These are phyloP conservation scores for Daldinia caldariorum DNA, from an alignment of 495 filamentous ascomycete genomes.

Conservation along the genomic window DNA sequence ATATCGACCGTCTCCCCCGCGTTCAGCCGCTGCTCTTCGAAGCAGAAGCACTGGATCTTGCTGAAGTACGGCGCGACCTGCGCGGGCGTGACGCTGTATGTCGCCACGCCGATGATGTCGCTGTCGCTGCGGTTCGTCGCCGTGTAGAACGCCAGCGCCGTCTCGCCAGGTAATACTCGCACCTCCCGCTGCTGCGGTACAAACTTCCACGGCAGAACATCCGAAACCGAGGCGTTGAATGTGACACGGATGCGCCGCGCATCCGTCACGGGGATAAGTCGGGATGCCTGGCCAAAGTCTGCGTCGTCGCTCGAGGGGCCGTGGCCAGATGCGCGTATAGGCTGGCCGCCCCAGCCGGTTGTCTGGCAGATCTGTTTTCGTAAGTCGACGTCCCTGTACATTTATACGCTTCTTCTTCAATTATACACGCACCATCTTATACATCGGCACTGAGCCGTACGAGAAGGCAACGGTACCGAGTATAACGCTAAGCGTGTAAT, in stretches of 20 bases:
- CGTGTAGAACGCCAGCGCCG: slow-evolving; percentile 96
- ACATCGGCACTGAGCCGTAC: slow-evolving; percentile 95
- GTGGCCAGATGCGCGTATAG: slow-evolving; percentile 82
- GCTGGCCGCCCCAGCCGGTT: slow-evolving; percentile 94
- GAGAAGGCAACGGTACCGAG: slow-evolving; percentile 90
- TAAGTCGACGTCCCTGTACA: neutral
- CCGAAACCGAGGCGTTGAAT: slow-evolving; percentile 93
- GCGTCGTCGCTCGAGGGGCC: slow-evolving; percentile 53
- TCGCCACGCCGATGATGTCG: slow-evolving; percentile 98
- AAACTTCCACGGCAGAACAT: slow-evolving; percentile 97
- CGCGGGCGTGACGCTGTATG: slow-evolving; percentile 94
- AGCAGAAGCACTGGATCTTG: slow-evolving; percentile 99
- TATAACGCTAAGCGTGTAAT: slow-evolving; percentile 85
- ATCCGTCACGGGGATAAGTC: slow-evolving; percentile 80
- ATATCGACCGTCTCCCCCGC: slow-evolving; percentile 98
- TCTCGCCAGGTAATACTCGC: slow-evolving; percentile 93
- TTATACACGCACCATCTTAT: slow-evolving; percentile 80
- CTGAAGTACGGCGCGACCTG: slow-evolving; percentile 98
- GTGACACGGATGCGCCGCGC: slow-evolving; percentile 92
- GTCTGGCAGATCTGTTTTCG: slow-evolving; percentile 88
- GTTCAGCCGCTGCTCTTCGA: slow-evolving; percentile 91
- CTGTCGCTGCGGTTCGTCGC: slow-evolving; percentile 87
- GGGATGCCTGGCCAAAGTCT: slow-evolving; percentile 71
- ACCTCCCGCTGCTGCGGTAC: slow-evolving; percentile 97
- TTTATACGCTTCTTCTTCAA: no score